These are phyloP conservation scores for Amoebophrya sp. DNA, from an alignment of 169 alveolate genomes.

Conservation along the genomic window DNA sequence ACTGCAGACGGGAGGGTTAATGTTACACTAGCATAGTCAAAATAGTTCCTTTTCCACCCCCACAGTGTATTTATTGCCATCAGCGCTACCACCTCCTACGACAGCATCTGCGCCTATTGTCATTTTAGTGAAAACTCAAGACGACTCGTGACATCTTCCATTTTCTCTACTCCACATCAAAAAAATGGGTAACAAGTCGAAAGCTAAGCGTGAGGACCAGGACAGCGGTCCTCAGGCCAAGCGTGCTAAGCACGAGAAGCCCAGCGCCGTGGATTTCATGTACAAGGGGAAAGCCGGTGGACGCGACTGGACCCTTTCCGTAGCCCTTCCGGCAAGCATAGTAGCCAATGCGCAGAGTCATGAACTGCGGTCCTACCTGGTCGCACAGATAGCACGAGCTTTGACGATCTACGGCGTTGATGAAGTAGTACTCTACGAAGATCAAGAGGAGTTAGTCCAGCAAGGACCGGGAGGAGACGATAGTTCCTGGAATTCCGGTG, in stretches of 20 bases:
- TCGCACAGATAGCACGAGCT: constrained; percentile 82
- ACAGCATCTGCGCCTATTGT: no score
- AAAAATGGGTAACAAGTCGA: no score
- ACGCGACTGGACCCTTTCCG: constrained; percentile 34
- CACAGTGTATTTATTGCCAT: no score
- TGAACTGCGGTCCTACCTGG: constrained; percentile 51
- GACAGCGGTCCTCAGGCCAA: neutral
- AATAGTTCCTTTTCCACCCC: no score
- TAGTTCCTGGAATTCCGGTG: neutral
- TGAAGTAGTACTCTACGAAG: constrained; percentile 79
- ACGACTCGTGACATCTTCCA: no score
- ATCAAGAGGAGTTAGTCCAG: neutral
- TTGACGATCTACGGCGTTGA: constrained; percentile 79
- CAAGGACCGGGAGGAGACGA: neutral
- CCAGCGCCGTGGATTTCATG: neutral
- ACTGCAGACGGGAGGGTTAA: no score
- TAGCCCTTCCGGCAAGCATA: constrained; percentile 46
- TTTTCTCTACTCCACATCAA: no score
- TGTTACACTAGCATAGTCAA: no score
- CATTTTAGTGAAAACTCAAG: no score
- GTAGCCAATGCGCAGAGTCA: constrained; percentile 45
- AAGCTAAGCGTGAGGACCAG: no score
- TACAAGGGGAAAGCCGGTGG: constrained; percentile 13
- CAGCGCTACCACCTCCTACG: no score
- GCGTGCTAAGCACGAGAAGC: neutral